Base-by-base conservation (phyloP, 2,329 filamentous ascomycete species). In the Cytospora paraplurivora region DNA sequence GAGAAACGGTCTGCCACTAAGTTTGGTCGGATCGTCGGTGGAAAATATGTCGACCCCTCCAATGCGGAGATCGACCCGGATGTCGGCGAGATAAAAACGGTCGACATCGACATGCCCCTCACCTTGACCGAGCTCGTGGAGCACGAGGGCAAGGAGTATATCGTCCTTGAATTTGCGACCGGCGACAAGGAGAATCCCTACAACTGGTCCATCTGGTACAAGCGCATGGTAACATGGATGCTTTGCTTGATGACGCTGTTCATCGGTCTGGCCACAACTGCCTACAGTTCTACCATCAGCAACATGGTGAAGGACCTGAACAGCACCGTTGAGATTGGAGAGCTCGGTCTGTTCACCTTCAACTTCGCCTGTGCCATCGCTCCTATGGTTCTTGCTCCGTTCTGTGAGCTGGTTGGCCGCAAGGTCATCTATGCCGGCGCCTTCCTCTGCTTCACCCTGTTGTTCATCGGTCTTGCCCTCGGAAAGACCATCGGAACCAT, bases 241-340 rank as follows among this genome's bases (percentile, higher is more conserved):
- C 77, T 83, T 15, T 81, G 80, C 68, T 66, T 80, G 13, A 83
- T 83, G 81, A 82, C 81, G 1, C 74, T 83, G 10, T 83, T 82
- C 72, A 82, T 83, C 63, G 81, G 81, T 71, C 75, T 82, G 15
- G 81, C 81, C n/a, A 83, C 81, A 7, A 83, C 81, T 4, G 79
- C 80, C 12, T 83, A 83, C 73, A 80, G 76, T 59, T 80, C 79
- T 27, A 81, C 80, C 51, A 80, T 83, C 67, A 69, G 70, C 59
- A 72, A 70, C 59, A 83, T 83, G 81, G 72, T 71, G 13, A 68
- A 70, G 38, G 81, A 83, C 0, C 70, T 83, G 8, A 75, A 77
- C 32, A 74, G 77, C 3, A 75, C 76, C 0, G 71, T 71, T 0
- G 75, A 78, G 59, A 69, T 81, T 6, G 81, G 80, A 37, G 76